Conservation (phyloP, 352 stramenopile species). For the Phytophthora constricta region DNA sequence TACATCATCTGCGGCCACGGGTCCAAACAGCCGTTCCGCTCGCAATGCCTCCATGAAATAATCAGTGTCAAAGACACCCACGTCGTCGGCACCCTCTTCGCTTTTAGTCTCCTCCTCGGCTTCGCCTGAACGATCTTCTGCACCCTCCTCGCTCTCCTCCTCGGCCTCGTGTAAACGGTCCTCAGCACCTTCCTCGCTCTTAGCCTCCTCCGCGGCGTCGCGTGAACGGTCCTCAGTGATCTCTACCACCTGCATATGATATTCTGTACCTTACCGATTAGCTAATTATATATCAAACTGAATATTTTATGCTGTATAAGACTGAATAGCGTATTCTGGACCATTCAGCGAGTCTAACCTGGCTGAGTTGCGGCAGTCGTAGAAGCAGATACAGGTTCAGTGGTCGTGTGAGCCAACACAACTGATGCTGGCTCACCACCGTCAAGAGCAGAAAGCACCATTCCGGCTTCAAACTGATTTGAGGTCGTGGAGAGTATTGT, state of each 20-base stretch:
- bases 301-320: background rate
- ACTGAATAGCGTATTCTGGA: background rate
- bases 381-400: background rate
- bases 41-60: background rate
- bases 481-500: too few species aligned
- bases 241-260: background rate
- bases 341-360: background rate
- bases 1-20: background rate
- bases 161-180: too few species aligned
- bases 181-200: too few species aligned
- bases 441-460: too few species aligned
- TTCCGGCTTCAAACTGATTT: too few species aligned
- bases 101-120: slow-evolving; percentile 12
- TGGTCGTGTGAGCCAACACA: background rate
- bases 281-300: too few species aligned
- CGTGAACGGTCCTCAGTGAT: background rate
- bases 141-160: too few species aligned
- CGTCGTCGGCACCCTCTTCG: background rate
- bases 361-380: background rate
- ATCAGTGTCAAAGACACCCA: background rate
- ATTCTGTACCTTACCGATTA: background rate
- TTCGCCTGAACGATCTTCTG: too few species aligned
- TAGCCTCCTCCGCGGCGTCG: too few species aligned
- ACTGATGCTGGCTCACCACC: too few species aligned
- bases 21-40: background rate